phyloP scores from a whole-genome alignment of 352 stramenopile species.

The Phytophthora pseudosyringae region DNA sequence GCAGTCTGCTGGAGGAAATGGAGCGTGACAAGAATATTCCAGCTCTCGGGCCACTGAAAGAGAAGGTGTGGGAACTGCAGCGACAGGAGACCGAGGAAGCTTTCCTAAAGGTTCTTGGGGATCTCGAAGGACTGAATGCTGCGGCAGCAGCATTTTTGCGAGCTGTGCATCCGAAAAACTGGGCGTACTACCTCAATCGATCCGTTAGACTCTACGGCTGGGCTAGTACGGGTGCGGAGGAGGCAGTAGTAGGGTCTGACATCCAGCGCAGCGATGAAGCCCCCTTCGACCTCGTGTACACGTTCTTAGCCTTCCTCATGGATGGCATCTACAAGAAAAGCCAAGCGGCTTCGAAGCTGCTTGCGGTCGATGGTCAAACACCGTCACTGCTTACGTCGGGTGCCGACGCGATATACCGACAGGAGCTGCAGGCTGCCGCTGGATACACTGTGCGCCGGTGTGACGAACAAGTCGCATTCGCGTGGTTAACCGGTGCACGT shows the following conservation, averaged over 20 bases:
- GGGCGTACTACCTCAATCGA: constrained; percentile 72
- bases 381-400: constrained; percentile 58
- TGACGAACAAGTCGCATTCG: constrained; percentile 76
- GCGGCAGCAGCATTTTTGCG: constrained; percentile 63
- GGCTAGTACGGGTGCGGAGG: constrained; percentile 64
- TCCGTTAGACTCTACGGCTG: constrained; percentile 70
- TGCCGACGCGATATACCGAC: constrained; percentile 67
- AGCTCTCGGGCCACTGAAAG: constrained; percentile 60
- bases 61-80: constrained; percentile 71
- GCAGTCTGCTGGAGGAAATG: constrained; percentile 71
- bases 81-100: constrained; percentile 60
- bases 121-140: constrained; percentile 61
- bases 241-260: constrained; percentile 64
- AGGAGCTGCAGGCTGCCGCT: constrained; percentile 66
- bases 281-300: constrained; percentile 83
- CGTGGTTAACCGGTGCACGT: constrained; percentile 67
- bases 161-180: constrained; percentile 68
- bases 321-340: constrained; percentile 78
- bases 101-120: constrained; percentile 55
- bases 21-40: constrained; percentile 81
- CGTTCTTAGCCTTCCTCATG: constrained; percentile 83
- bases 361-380: constrained; percentile 26
- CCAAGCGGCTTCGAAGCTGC: constrained; percentile 63
- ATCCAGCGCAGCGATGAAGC: constrained; percentile 72
- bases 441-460: constrained; percentile 64